phyloP scores from a whole-genome alignment of 495 filamentous ascomycete genomes.

The Penicillium dipodomyicola region DNA sequence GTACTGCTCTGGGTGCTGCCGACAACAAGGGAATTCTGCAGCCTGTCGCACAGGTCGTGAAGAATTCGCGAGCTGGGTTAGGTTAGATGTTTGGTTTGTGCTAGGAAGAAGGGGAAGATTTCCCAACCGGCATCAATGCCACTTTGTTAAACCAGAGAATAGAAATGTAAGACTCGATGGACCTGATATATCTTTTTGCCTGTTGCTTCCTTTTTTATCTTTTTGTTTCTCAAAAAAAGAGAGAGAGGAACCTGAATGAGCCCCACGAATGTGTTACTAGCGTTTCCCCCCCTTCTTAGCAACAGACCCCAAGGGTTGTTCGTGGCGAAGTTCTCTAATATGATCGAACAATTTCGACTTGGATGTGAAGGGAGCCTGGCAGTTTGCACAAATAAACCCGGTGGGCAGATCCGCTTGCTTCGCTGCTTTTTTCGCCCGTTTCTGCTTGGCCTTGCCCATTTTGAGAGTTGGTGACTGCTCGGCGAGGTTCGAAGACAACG shows the following conservation, averaged over 20 bases:
- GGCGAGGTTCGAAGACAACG: conserved; percentile 21
- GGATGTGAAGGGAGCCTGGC: conserved; percentile 60
- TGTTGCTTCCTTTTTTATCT: too few relatives aligned
- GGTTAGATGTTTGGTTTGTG: conserved; percentile 49
- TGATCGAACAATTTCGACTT: conserved; percentile 73
- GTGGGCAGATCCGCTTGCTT: conserved; percentile 44
- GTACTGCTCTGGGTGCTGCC: conserved; percentile 77
- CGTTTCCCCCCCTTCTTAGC: conserved; percentile 31
- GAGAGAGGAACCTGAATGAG: neutral
- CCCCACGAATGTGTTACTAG: conserved; percentile 6
- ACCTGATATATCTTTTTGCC: neutral
- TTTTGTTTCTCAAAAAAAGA: too few relatives aligned
- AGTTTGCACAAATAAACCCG: conserved; percentile 57
- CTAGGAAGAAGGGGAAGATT: neutral
- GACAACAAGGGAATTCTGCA: conserved; percentile 86
- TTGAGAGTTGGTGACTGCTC: conserved; percentile 44
- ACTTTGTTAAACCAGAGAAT: neutral
- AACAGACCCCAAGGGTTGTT: conserved; percentile 44
- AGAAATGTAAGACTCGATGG: neutral
- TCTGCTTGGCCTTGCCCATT: conserved; percentile 84
- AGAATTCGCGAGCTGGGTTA: conserved; percentile 79
- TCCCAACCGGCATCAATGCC: neutral
- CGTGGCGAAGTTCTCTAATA: conserved; percentile 62
- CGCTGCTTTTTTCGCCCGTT: conserved; percentile 77
- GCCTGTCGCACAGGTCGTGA: conserved; percentile 85